Evolutionary conservation across 2,329 filamentous ascomycete genomes (phyloP).

Genomic region (Ilyonectria destructans): DNA sequence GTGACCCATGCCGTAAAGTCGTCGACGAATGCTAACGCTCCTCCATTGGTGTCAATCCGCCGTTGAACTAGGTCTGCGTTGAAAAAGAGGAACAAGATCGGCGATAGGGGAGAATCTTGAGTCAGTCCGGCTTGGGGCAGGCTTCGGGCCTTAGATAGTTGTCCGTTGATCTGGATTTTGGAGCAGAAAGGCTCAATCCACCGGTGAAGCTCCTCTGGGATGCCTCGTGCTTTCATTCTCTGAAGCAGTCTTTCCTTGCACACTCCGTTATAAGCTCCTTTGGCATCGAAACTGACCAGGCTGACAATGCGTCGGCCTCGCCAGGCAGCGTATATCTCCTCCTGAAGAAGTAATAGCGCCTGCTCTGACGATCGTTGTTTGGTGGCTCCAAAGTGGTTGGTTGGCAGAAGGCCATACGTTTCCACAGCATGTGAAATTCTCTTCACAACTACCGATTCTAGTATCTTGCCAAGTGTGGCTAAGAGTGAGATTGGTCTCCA

Average conservation of each 20-base stretch:
- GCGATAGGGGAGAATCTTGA: too few relatives aligned
- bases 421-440: conserved; percentile 36
- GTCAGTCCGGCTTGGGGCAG: too few relatives aligned
- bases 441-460: conserved; percentile 21
- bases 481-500: conserved; percentile 49
- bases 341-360: conserved; percentile 29
- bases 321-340: conserved; percentile 26
- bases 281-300: too few relatives aligned
- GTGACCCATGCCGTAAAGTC: too few relatives aligned
- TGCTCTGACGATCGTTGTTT: conserved; percentile 28
- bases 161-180: conserved; percentile 23
- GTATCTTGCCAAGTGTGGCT: conserved; percentile 45
- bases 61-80: too few relatives aligned
- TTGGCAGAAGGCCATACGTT: conserved; percentile 21
- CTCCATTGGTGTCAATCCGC: too few relatives aligned
- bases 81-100: too few relatives aligned
- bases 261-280: too few relatives aligned
- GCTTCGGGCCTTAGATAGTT: conserved; percentile 4
- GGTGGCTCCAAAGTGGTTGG: conserved; percentile 32
- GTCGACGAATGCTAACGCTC: too few relatives aligned
- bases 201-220: conserved; percentile 22
- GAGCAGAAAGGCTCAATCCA: conserved; percentile 35
- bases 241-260: too few relatives aligned
- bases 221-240: too few relatives aligned
- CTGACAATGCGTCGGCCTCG: conserved; percentile 17